phyloP scores from a whole-genome alignment of 306 rosid genomes.

The Cyclanthera cordifolia region DNA sequence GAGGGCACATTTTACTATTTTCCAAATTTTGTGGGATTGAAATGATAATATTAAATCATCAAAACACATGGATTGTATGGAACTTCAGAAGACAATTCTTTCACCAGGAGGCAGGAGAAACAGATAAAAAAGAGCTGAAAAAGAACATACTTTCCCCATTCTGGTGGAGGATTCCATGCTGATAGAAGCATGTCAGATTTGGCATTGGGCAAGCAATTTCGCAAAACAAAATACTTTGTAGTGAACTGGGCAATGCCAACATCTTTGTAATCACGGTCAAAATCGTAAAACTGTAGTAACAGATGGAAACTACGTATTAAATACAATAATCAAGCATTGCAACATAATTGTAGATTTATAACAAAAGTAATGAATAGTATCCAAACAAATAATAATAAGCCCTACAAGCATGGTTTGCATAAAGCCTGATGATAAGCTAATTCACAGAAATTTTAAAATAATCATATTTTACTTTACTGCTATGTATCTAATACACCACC shows the following conservation, averaged over 20 bases:
- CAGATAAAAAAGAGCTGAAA: slow-evolving; percentile 1
- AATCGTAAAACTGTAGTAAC: slow-evolving; percentile 62
- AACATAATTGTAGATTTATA: slow-evolving; percentile 2
- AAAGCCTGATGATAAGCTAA: background rate
- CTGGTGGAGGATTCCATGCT: slow-evolving; percentile 88
- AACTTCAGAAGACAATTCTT: background rate
- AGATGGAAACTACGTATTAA: background rate
- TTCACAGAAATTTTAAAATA: background rate
- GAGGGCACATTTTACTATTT: too few species aligned
- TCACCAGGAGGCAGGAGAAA: slow-evolving; percentile 16
- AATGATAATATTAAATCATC: slow-evolving; percentile 6
- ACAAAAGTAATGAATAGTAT: slow-evolving; percentile 4
- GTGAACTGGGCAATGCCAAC: slow-evolving; percentile 89
- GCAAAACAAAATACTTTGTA: slow-evolving; percentile 79
- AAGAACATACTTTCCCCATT: slow-evolving; percentile 83
- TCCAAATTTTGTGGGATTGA: background rate
- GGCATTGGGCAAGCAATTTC: slow-evolving; percentile 80
- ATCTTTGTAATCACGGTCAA: slow-evolving; percentile 97
- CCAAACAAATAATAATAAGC: too few species aligned
- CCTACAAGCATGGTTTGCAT: too few species aligned
- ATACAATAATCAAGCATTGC: background rate
- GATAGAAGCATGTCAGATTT: slow-evolving; percentile 97
- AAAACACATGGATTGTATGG: background rate
- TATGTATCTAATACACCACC: too few species aligned
- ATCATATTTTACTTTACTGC: too few species aligned